Evolutionary conservation across 2,329 filamentous ascomycete genomes (phyloP).

Genomic region (Exophiala viscosa): DNA sequence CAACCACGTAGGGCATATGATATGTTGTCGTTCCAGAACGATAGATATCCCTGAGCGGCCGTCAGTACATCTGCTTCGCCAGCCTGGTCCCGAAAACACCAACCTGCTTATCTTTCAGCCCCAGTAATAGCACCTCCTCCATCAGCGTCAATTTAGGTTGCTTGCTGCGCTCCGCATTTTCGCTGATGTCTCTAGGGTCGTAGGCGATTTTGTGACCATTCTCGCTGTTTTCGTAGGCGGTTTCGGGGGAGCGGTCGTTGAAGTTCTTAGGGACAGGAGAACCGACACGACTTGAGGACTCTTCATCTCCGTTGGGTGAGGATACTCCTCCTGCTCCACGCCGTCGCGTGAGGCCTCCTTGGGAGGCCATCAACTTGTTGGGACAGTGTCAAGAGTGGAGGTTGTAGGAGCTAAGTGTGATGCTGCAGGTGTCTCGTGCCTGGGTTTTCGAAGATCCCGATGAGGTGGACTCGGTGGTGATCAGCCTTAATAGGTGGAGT

Average conservation of each 20-base stretch:
- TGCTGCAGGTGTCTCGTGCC: conserved; percentile 10
- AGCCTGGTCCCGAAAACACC: conserved; percentile 29
- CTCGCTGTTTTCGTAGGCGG: conserved; percentile 78
- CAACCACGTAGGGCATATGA: conserved; percentile 96
- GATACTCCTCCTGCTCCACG: conserved; percentile 60
- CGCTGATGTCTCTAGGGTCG: conserved; percentile 93
- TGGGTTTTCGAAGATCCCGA: not conserved
- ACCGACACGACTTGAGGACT: conserved; percentile 62
- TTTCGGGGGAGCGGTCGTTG: conserved; percentile 59
- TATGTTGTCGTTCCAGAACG: conserved; percentile 99
- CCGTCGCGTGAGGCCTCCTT: conserved; percentile 68
- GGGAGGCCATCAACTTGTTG: conserved; percentile 53
- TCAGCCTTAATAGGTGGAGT: too few species aligned
- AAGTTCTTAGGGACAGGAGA: conserved; percentile 61
- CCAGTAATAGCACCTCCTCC: conserved; percentile 94
- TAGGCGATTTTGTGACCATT: conserved; percentile 99
- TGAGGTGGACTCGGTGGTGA: too few species aligned
- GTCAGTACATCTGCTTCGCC: not conserved
- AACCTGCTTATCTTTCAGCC: conserved; percentile 98
- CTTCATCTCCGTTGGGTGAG: conserved; percentile 50
- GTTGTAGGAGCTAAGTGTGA: not conserved
- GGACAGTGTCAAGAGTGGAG: too few species aligned
- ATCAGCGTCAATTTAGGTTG: conserved; percentile 98
- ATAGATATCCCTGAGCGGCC: conserved; percentile 80
- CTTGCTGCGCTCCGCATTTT: conserved; percentile 93